Evolutionary conservation across 306 rosid species (phyloP), one percentile per base, ranked within the genome.

Genomic region (Quercus robur): DNA sequence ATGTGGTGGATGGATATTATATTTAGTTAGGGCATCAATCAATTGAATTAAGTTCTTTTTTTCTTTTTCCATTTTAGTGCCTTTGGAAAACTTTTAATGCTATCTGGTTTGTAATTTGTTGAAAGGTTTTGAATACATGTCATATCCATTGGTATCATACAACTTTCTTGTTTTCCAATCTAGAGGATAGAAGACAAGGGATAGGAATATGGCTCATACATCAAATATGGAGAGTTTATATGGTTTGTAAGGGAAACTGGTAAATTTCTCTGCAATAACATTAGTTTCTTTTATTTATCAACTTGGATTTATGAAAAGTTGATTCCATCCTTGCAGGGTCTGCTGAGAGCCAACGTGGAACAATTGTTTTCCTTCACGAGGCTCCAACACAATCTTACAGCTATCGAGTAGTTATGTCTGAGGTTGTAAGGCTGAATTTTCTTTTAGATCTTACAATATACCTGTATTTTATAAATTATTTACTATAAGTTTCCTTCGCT

Each of bases 221-320:
- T 91, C 83, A 93, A 87, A 84, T 90, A 98, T 13, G 99, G 95
- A 52, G 81, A 89, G 85, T 78, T 91, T 66, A 85, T 85, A 85
- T 95, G 98, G 99, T 95, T 95, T 83, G 96, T 95, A n/a, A 85
- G 99, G 84, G 96, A 95, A 86, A 93, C 98, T 75, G 99, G 99
- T 92, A 92, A 54, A 67, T 51, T 73, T 76, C 81, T 79, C 72
- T 12, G 52, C 73, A 74, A 71, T 30, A 20, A 56, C 58, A 51
- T 54, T 71, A 58, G 59, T 84, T 74, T 38, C 75, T 14, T 33
- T 54, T 21, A 75, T 31, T 10, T 61, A 51, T 88, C 25, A 21
- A 67, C 67, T 77, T 84, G 6, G 49, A 33, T 49, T 17, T 54
- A 41, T 30, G 10, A 64, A 33, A 18, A 21, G 18, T 58, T 33